Base-by-base conservation (phyloP, 2,329 filamentous ascomycete species). In the Trichophyton simii region DNA sequence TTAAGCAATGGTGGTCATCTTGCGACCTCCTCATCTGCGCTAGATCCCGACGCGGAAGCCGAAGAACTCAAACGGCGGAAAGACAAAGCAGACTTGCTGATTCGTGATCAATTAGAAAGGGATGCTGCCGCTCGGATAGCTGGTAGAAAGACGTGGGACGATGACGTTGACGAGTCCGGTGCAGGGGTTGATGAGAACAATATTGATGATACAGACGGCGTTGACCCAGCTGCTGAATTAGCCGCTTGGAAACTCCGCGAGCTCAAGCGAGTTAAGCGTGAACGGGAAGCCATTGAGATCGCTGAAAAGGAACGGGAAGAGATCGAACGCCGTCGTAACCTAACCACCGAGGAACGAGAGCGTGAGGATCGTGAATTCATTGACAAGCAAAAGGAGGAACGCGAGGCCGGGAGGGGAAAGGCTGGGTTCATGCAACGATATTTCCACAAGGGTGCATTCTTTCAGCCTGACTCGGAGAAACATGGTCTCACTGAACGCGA, bases 361-460 rank as follows among this genome's bases (percentile, higher is more conserved):
- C 86, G 84, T 62, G 94, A 99, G 72, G 94, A 99, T 73, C 83
- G 85, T 50, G 88, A 82, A 58, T 89, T 84, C 72, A 77, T 97
- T 18, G 85, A 86, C 0, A 80, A 81, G 66, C 92, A 97, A 74
- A 84, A 87, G 67, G 87, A 88, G 64, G 91, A 95, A 65, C 78
- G 79, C 25, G 88, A 89, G 68, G 85, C 88, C 64, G 75, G 79
- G 58, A 86, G 87, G 63, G 90, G 90, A 60, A 87, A 92, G 75
- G 89, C 94, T 80, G 83, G 83, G 1, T 96, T 85, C 73, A 89
- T 97, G 88, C 91, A 96, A 71, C 91, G 91, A 72, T 99, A 97
- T 77, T 91, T 89, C 75, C 94, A 99, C 80, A 92, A 91, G 76
- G 94, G 94, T 57, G 94, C 94, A 15, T 99, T 97, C 78, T 97